phyloP scores from a whole-genome alignment of 495 filamentous ascomycete species.

The Pseudomonodictys pantanalensis region DNA sequence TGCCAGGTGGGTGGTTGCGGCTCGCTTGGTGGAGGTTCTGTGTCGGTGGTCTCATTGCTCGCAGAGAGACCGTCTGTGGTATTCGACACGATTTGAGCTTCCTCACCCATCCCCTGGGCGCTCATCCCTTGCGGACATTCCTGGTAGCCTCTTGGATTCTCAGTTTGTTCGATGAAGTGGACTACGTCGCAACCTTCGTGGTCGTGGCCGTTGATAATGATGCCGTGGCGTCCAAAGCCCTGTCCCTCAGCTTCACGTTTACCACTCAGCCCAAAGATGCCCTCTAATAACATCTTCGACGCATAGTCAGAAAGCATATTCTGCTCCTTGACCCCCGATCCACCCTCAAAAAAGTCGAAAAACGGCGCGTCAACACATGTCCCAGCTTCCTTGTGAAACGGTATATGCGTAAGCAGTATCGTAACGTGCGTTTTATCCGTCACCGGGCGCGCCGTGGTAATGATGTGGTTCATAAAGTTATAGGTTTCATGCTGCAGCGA shows the following conservation, averaged over 20 bases:
- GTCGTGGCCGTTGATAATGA: constrained; percentile 90
- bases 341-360: constrained; percentile 65
- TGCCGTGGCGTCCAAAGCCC: constrained; percentile 63
- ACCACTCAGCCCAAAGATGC: constrained; percentile 73
- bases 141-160: constrained; percentile 28
- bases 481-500: constrained; percentile 70
- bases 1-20: not conserved
- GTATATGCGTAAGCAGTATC: constrained; percentile 85
- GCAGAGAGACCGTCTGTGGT: not conserved
- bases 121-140: constrained; percentile 25
- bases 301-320: constrained; percentile 76
- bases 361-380: constrained; percentile 81
- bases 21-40: constrained; percentile 20
- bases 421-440: constrained; percentile 67
- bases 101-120: not conserved
- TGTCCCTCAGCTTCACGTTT: constrained; percentile 50
- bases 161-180: constrained; percentile 57
- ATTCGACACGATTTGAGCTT: not conserved
- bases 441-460: constrained; percentile 64
- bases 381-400: constrained; percentile 77
- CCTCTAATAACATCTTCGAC: constrained; percentile 67
- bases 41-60: constrained; percentile 30
- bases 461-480: constrained; percentile 68
- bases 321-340: constrained; percentile 78
- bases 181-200: constrained; percentile 88